Percentiles rank a stretch among this genome's conserved stretches.
Evolutionary conservation across 768 basidiomycete genomes (phyloP).

Genomic region (Podaxis carcinomalis): DNA sequence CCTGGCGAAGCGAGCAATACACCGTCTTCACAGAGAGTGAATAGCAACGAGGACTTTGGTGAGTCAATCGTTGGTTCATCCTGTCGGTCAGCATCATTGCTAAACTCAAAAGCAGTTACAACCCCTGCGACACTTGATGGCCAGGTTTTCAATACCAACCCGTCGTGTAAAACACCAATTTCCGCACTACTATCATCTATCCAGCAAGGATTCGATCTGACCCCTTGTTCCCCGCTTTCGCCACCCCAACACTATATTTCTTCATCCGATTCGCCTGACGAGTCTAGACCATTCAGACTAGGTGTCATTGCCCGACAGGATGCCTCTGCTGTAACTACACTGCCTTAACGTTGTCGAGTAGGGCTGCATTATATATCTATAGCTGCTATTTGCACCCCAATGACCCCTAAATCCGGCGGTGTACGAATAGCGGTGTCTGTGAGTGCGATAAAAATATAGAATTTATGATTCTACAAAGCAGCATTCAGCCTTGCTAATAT

Average conservation of each 20-base stretch:
- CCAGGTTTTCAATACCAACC: neutral
- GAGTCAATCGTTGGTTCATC: neutral
- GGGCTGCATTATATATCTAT: neutral
- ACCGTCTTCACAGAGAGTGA: neutral
- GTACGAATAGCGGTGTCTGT: too few species aligned
- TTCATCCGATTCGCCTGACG: neutral
- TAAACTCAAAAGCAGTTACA: conserved; percentile 16
- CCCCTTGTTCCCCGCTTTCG: conserved; percentile 58
- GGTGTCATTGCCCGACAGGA: neutral
- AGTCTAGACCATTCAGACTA: neutral
- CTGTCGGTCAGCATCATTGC: neutral
- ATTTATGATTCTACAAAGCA: neutral
- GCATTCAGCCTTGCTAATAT: neutral
- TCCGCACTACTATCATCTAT: conserved; percentile 61
- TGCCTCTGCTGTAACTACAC: neutral
- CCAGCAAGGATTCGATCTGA: conserved; percentile 63
- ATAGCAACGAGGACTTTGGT: neutral
- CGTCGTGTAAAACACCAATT: conserved; percentile 51
- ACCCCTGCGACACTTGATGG: conserved; percentile 10
- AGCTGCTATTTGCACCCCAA: neutral
- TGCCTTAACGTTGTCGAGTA: neutral
- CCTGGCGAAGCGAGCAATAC: neutral
- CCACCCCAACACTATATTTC: conserved; percentile 45
- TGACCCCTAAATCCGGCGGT: too few species aligned
- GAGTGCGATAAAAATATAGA: neutral